phyloP scores from a whole-genome alignment of 1,284 basidiomycete genomes.

The Lignosus rhinocerotis region DNA sequence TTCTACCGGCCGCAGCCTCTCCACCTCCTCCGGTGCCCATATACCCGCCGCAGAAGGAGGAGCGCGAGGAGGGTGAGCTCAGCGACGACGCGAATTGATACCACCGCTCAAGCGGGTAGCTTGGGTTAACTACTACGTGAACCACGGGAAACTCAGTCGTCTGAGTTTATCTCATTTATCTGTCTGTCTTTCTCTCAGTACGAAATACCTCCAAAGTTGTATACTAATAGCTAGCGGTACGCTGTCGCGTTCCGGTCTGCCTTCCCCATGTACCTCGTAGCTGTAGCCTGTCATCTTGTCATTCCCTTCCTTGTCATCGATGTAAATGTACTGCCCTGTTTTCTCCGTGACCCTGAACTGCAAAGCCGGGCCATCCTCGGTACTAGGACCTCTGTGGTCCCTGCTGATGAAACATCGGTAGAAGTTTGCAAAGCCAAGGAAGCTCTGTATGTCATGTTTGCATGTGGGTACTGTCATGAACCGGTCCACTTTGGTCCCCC shows the following conservation, averaged over 20 bases:
- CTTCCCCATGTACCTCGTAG: conserved; percentile 20
- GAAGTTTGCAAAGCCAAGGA: too few relatives aligned
- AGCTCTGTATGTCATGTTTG: too few relatives aligned
- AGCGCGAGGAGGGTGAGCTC: conserved; percentile 48
- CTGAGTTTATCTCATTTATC: background rate
- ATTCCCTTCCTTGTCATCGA: background rate
- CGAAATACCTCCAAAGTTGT: conserved; percentile 3
- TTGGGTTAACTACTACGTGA: background rate
- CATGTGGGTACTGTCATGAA: too few relatives aligned
- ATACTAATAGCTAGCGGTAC: conserved; percentile 19
- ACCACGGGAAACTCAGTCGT: background rate
- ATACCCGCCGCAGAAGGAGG: conserved; percentile 24
- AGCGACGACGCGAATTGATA: conserved; percentile 36
- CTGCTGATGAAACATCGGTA: too few relatives aligned
- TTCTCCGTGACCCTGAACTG: background rate
- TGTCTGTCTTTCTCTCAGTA: background rate
- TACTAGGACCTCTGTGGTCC: too few relatives aligned
- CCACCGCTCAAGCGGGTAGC: background rate
- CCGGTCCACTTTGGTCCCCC: too few relatives aligned
- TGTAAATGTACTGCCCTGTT: conserved; percentile 1
- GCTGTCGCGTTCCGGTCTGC: conserved; percentile 8
- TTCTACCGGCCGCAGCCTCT: background rate
- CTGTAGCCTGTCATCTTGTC: conserved; percentile 19
- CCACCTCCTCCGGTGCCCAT: background rate
- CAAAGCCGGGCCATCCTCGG: too few relatives aligned